Evolutionary conservation across 2,329 filamentous ascomycete genomes (phyloP), one percentile per base, ranked within the genome.

Genomic region (Simplicillium sp.): DNA sequence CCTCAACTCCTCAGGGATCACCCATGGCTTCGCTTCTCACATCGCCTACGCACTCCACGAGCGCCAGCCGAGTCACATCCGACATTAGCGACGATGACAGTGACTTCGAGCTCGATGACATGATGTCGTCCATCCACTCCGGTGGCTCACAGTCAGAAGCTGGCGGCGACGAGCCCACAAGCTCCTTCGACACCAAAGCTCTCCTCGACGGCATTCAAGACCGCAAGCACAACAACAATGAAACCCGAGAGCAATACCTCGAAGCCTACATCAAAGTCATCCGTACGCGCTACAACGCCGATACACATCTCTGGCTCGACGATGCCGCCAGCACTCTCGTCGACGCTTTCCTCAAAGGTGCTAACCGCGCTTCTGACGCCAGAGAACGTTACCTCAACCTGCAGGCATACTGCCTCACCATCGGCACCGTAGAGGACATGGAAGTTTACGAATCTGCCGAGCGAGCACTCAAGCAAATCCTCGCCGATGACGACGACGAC

Each of bases 141-240:
- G 56, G 50, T 34, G 57, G 61, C 42, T 70, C 67, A 3, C 52
- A 65, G 13, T 49, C 75, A 42, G 77, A 56, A 16, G 44, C 73
- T 48, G 80, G 80, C 29, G 67, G 82, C 28, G 70, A 73, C 8
- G 66, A 71, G 18, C 58, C 69, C n/a, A 59, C 68, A 14, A 59
- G 69, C 37, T 70, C 71, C 18, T 85, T 84, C 74, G 73, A 78
- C 41, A 52, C 57, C 29, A 67, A 71, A 20, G 73, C 80, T 46
- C 75, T 81, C 43, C 79, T 94, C 46, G 71, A 82, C 37, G 79
- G 84, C 49, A 75, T 94, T 20, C 70, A 82, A 41, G 70, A 75
- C 46, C 80, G 85, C 52, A 94, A 94, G 69, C 79, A 82, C 48
- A 87, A 82, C 60, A 87, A 80, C 48, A 75, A 73, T 17, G 76